These are phyloP conservation scores for Polyporus tsugae DNA, from an alignment of 1,284 basidiomycete genomes.

Conservation along the genomic window DNA sequence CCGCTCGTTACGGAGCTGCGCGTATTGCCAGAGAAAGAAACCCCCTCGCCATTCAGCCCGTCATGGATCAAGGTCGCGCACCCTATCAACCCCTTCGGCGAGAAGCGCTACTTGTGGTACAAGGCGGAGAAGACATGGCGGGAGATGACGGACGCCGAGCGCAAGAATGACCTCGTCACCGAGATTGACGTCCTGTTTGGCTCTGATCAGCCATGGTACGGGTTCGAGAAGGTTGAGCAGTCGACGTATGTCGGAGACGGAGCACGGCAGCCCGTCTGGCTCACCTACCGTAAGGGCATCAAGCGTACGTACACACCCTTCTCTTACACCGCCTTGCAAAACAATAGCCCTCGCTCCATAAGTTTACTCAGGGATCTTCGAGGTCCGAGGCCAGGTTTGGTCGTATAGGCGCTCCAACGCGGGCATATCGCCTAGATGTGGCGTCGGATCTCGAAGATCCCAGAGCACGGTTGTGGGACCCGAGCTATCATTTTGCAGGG, in stretches of 20 bases:
- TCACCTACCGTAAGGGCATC: slow-evolving; percentile 70
- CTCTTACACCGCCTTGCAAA: neutral
- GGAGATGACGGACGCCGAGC: slow-evolving; percentile 66
- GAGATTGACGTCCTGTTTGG: slow-evolving; percentile 91
- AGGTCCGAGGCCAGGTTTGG: no score
- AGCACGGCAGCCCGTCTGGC: slow-evolving; percentile 56
- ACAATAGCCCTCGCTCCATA: no score
- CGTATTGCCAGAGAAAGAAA: slow-evolving; percentile 59
- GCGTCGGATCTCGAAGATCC: no score
- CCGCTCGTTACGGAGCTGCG: slow-evolving; percentile 71
- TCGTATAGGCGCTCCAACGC: no score
- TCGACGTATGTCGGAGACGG: slow-evolving; percentile 51
- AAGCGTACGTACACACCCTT: slow-evolving; percentile 56
- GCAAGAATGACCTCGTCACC: slow-evolving; percentile 72
- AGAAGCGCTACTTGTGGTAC: slow-evolving; percentile 77
- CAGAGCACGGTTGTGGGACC: no score
- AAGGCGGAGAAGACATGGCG: slow-evolving; percentile 66
- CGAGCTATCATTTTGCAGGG: no score
- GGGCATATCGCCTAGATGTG: no score
- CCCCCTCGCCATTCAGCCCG: slow-evolving; percentile 52
- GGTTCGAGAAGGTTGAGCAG: slow-evolving; percentile 76
- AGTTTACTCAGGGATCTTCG: no score
- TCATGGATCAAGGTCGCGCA: slow-evolving; percentile 64
- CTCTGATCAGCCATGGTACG: slow-evolving; percentile 82
- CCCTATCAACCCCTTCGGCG: slow-evolving; percentile 36